Base-by-base conservation (phyloP, 768 basidiomycete genomes). In the Trichaptum fuscoviolaceum region DNA sequence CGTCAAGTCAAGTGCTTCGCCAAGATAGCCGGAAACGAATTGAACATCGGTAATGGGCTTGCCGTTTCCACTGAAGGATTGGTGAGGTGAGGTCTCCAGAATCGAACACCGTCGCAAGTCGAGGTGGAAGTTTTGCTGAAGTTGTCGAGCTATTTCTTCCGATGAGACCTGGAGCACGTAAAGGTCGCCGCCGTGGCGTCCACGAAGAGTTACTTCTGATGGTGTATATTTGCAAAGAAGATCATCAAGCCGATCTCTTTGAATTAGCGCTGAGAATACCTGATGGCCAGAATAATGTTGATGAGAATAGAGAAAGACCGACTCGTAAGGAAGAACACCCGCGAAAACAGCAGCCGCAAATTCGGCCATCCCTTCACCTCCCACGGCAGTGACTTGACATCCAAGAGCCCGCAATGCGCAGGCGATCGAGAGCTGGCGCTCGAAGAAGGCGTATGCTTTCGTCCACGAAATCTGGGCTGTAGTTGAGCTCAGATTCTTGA, bases 101-200 rank as follows among this genome's bases (percentile, higher is more conserved):
- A 60, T 60, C 58, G 58, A 7, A 7, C n/a, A 10, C 27, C 58
- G 27, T 7, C 58, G n/a, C 10, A 24, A 60, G 7, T 30, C 8
- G 23, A 60, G 23, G 27, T 30, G 7, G 10, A 23, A 24, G 23
- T 30, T 20, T 7, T 20, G 58, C n/a, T 24, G n/a, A 60, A 23
- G 27, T 30, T 30, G 23, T 7, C 58, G 7, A 20, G 8, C 7
- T 30, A 60, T 30, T 60, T 23, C 58, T 10, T 60, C 58, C n/a
- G n/a, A 24, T 7, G 58, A 60, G 20, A 23, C 10, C 58, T 30
- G 58, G 58, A 60, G n/a, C 20, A 20, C 20, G 58, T 7, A 60
- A 20, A 60, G 58, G 58, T 60, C 58, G 20, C n/a, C 58, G 58
- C 27, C 58, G 35, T 36, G 58, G 58, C 20, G 58, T 60, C 58